A percentile compares a stretch with the other conserved stretches of the same genome.
phyloP scores from a whole-genome alignment of 75 land plant species.

The Pinus tabuliformis region DNA sequence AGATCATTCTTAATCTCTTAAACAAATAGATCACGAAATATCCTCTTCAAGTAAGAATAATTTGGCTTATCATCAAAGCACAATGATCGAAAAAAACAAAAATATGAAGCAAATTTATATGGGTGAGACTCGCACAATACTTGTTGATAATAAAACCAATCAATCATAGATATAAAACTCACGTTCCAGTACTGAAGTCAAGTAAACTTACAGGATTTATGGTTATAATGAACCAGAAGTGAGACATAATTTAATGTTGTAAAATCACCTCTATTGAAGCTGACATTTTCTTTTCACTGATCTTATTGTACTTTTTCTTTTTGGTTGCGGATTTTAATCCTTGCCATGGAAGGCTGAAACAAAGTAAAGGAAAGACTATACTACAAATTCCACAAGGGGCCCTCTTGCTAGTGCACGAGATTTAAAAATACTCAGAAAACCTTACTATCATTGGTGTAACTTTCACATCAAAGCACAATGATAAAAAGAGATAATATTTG shows the following conservation, averaged over 20 bases:
- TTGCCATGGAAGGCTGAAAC: conserved; percentile 93
- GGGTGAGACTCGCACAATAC: conserved; percentile 82
- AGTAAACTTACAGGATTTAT: background rate
- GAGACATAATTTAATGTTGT: no score
- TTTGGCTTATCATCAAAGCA: conserved; percentile 63
- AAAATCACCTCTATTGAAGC: conserved; percentile 83
- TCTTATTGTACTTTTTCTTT: conserved; percentile 97
- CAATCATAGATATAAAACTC: background rate
- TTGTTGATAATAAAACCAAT: conserved; percentile 22
- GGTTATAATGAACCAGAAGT: no score
- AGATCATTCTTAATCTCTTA: conserved; percentile 60
- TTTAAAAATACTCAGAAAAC: no score
- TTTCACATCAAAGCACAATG: no score
- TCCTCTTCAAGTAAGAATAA: conserved; percentile 51
- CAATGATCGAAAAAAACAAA: conserved; percentile 57
- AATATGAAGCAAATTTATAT: conserved; percentile 63
- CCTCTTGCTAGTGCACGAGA: no score
- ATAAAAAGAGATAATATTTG: no score
- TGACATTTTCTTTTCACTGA: conserved; percentile 93
- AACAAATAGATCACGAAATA: conserved; percentile 75
- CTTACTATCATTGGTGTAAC: no score
- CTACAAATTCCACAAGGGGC: no score
- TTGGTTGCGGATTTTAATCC: conserved; percentile 96
- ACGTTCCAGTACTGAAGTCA: no score
- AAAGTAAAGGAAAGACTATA: no score